Conservation (phyloP, 1,284 basidiomycete species). For the Naganishia cerealis region DNA sequence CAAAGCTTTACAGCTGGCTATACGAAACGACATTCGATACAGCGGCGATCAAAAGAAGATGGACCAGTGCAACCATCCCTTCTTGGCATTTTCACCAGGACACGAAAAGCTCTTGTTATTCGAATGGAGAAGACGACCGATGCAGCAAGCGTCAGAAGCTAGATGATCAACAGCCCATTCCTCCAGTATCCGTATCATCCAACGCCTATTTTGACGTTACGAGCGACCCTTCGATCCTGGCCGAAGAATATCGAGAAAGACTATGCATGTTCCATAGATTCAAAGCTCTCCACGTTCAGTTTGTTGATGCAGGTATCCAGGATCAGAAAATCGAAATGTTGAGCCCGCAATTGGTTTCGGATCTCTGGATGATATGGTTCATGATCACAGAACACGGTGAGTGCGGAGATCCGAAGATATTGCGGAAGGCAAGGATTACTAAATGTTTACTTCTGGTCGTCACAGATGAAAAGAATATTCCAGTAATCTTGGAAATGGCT, state of each 20-base stretch:
- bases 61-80: slow-evolving; percentile 30
- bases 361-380: slow-evolving; percentile 55
- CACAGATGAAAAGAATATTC: slow-evolving; percentile 52
- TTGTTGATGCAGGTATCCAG: slow-evolving; percentile 28
- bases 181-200: neutral
- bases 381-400: slow-evolving; percentile 56
- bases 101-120: neutral
- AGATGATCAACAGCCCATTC: neutral
- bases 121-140: neutral
- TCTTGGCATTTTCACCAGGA: slow-evolving; percentile 12
- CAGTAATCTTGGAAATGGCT: slow-evolving; percentile 48
- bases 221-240: slow-evolving; percentile 45
- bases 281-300: slow-evolving; percentile 37
- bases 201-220: slow-evolving; percentile 32
- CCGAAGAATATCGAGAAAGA: slow-evolving; percentile 48
- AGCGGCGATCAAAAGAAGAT: slow-evolving; percentile 46
- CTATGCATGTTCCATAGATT: slow-evolving; percentile 47
- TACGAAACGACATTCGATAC: slow-evolving; percentile 53
- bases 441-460: neutral
- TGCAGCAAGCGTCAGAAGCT: slow-evolving; percentile 6
- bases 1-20: slow-evolving; percentile 52
- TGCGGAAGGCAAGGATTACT: neutral
- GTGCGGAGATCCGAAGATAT: slow-evolving; percentile 31
- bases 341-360: slow-evolving; percentile 41
- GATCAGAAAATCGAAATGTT: slow-evolving; percentile 27